Base-by-base conservation (phyloP, 164 flowering plant species). In the Houttuynia cordata region DNA sequence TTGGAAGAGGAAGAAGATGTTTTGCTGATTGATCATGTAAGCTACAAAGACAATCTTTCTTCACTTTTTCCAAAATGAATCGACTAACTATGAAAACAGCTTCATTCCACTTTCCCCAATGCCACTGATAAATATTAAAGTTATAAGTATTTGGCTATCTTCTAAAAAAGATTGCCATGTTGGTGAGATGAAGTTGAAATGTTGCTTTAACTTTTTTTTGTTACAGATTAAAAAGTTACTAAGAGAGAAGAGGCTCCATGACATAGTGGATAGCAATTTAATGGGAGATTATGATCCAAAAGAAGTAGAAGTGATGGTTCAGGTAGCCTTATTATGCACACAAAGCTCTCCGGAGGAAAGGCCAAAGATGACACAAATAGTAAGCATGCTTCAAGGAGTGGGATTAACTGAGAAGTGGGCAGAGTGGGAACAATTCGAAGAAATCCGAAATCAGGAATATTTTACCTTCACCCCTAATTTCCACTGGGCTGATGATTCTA, bases 271-370 rank as follows among this genome's bases (percentile, higher is more conserved):
- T 63, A 58, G 73, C 60, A 83, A 81, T 67, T 62, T 88, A 78
- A 74, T 71, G 59, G 60, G 67, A 54, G 70, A 41, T 19, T 84
- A 83, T 60, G 80, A 81, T 63, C 70, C 73, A 10, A 75, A 74
- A 67, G 97, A 88, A 81, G 93, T 84, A 0, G 90, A 86, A 72
- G 78, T 72, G 10, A 66, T 88, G 8, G 68, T 91, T 20, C 85
- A 81, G 62, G 88, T 91, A 30, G 96, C 97, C 53, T 64, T 91
- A 67, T 79, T 91, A 10, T 91, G 97, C 83, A 86, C 93, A n/a
- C 97, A 91, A 65, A 71, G 77, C 73, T 75, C 76, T 37, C 96
- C 96, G 0, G 96, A 88, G 64, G 82, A 84, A 39, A 88, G 97
- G 23, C 97, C 97, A 19, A 80, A 63, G 50, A 91, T 91, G 96